Evolutionary conservation across 345 rosid genomes (phyloP).

Genomic region (Murraya paniculata): DNA sequence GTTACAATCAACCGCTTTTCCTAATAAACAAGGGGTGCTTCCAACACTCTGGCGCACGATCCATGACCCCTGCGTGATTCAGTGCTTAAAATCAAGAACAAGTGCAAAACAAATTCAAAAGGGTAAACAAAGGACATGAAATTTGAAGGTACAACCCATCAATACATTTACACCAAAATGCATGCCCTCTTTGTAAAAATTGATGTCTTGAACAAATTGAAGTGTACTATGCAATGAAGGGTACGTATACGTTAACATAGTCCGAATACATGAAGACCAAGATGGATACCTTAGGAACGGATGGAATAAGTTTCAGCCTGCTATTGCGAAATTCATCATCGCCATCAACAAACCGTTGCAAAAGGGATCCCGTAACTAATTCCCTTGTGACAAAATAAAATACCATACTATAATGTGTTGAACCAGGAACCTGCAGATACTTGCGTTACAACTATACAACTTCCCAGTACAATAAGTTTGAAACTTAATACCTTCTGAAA

Average conservation of each 20-base stretch:
- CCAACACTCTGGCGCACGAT: slow-evolving; percentile 99
- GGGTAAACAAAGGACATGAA: background rate
- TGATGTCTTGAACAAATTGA: background rate
- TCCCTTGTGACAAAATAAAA: slow-evolving; percentile 78
- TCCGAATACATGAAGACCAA: background rate
- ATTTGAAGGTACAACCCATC: background rate
- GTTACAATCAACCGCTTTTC: slow-evolving; percentile 95
- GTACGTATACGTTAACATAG: background rate
- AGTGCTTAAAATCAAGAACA: slow-evolving; percentile 3
- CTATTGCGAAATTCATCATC: slow-evolving; percentile 98
- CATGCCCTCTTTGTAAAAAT: background rate
- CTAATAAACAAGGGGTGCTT: slow-evolving; percentile 95
- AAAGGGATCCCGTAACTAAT: slow-evolving; percentile 69
- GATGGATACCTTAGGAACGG: slow-evolving; percentile 79
- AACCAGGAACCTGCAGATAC: slow-evolving; percentile 76
- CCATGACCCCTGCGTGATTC: slow-evolving; percentile 85
- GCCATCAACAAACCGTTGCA: slow-evolving; percentile 95
- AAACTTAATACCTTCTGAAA: background rate
- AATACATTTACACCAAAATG: background rate
- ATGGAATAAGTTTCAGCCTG: slow-evolving; percentile 93
- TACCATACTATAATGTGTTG: slow-evolving; percentile 97
- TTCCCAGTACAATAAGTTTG: slow-evolving; percentile 1
- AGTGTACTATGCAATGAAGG: background rate
- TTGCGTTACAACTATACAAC: slow-evolving; percentile 2
- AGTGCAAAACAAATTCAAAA: background rate